Base-by-base conservation (phyloP, 2,329 filamentous ascomycete genomes). In the Aschersonia sp. region DNA sequence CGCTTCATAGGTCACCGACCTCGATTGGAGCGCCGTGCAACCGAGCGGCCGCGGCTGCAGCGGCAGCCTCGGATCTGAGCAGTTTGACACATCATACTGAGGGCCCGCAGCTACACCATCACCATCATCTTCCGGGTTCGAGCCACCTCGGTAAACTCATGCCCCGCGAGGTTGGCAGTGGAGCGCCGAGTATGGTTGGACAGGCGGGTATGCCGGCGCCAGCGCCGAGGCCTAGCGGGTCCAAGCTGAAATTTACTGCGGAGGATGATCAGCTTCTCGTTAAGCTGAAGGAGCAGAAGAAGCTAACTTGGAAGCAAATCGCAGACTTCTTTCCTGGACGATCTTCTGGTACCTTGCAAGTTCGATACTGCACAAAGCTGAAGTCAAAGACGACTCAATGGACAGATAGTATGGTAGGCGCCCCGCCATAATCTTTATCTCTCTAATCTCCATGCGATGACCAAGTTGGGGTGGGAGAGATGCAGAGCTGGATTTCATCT, bases 271-370 rank as follows among this genome's bases (percentile, higher is more conserved):
- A 85, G 55, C 69, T 94, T 44, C 72, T 96, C 47, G 82, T 95
- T 49, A 86, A 94, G 60, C 70, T 96, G 52, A 96, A 96, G 64
- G 89, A 96, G 66, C 89, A 92, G 59, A 94, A 92, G 65, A 89
- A 87, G 60, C 71, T 96, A 60, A 94, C 89, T 4, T 96, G 89
- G 89, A 95, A 94, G 67, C 89, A 96, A 70, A 96, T 96, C 59
- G 87, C 88, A 49, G 89, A 95, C 60, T 95, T 95, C 67, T 96
- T 96, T 57, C 89, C 89, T 1, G 89, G 88, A 1, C 75, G 89
- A 49, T 92, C 86, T 50, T 94, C 86, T 44, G 89, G 89, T 14
- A 95, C 89, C 32, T 68, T 96, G 51, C 89, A 96, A 64, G 89
- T 96, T 47, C 82, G 89, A 37, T 96, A 96, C 63, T 96, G 89